Percentiles rank a stretch among this genome's conserved stretches.
Conservation (phyloP, 257 asterid genomes). For the Petrea volubilis region DNA sequence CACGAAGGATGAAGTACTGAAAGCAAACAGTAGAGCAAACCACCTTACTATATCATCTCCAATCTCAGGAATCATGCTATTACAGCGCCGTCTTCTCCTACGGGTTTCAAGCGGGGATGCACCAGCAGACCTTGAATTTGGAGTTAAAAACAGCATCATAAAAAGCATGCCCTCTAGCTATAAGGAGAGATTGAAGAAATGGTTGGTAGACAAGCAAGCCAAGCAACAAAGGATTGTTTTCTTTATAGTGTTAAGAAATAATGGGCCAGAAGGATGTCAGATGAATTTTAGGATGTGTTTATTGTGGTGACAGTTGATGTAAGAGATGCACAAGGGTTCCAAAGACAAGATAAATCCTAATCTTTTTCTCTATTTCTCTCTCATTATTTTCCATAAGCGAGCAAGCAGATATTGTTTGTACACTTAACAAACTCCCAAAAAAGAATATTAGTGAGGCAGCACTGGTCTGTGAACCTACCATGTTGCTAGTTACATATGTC, state of each 20-base stretch:
- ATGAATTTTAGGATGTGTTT: not conserved
- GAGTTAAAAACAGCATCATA: not conserved
- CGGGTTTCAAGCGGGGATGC: conserved; percentile 81
- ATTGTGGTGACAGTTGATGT: conserved; percentile 10
- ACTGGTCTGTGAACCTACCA: not conserved
- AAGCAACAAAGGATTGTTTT: conserved; percentile 5
- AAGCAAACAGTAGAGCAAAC: conserved; percentile 31
- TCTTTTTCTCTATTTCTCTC: not conserved
- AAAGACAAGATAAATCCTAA: not conserved
- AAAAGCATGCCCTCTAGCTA: conserved; percentile 1
- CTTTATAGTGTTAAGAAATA: not conserved
- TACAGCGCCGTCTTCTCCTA: conserved; percentile 77
- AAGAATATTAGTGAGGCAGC: not conserved
- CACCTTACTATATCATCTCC: conserved; percentile 94
- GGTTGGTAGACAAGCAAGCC: conserved; percentile 14
- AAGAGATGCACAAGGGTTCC: not conserved
- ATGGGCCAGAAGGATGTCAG: not conserved
- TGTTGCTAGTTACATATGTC: not conserved
- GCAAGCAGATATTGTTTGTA: conserved; percentile 1
- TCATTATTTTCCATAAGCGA: not conserved
- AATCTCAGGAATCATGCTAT: conserved; percentile 91
- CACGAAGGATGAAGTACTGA: conserved; percentile 20
- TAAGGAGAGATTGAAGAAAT: not conserved
- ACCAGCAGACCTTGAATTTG: conserved; percentile 79
- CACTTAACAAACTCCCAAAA: not conserved